Evolutionary conservation across 495 filamentous ascomycete genomes (phyloP), one percentile per base, ranked within the genome.

Genomic region (Trichoderma gamsii): DNA sequence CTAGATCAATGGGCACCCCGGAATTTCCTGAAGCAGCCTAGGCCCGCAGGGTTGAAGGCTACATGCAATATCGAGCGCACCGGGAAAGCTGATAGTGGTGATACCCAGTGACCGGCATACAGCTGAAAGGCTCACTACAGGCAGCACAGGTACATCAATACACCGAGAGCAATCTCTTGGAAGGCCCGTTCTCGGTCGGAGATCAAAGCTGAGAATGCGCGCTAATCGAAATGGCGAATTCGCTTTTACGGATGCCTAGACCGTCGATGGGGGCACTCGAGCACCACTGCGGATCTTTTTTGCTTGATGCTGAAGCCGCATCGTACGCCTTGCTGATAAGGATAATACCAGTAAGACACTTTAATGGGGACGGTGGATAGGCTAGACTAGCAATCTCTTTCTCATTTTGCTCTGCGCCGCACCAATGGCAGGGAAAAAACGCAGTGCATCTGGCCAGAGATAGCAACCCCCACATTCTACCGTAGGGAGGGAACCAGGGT

Each of bases 391-490:
- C 56, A 9, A 61, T 32, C 49, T n/a, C 18, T 32, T 61, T 38
- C 35, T 38, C 7, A 38, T 38, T 38, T 5, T 38, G 35, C 35
- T 38, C 35, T 61, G 9, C 25, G 56, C 56, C n/a, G 56, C 56
- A 61, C 27, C 49, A 52, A 61, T 61, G 3, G 56, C 56, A 61
- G 56, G 56, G 56, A 16, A 32, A 29, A 61, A 29, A 38, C 35
- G 35, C 5, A 38, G 35, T 7, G 35, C 8, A 61, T 61, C 23
- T 32, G 23, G 56, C 16, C 15, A 11, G 56, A 61, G 56, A 61
- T 61, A 61, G 27, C 56, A 61, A 61, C 56, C 56, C 56, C 56
- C 56, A 61, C 56, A 61, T 61, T 61, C 56, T 61, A 25, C 25
- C 56, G 56, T 61, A 61, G 56, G 56, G 56, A 61, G 18, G 6